These are phyloP conservation scores for Miscanthus lutarioriparius DNA, from an alignment of 176 grass and related monocot species.

Conservation along the genomic window DNA sequence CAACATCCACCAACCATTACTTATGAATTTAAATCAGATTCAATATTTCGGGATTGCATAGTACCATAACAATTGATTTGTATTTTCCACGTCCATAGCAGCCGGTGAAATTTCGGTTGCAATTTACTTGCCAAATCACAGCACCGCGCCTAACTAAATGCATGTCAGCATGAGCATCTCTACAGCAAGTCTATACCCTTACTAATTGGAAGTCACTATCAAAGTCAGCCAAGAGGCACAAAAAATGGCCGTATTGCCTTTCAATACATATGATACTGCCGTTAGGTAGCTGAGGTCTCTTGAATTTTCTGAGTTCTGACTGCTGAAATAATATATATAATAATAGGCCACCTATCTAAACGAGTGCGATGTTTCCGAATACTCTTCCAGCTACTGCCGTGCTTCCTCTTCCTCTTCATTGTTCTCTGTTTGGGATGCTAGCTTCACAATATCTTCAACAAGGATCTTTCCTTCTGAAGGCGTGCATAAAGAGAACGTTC, in stretches of 20 bases:
- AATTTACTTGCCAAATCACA: neutral
- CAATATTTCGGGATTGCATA: neutral
- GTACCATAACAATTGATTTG: slow-evolving; percentile 20
- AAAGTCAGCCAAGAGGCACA: no score
- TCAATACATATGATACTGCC: slow-evolving; percentile 17
- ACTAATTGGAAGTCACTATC: no score
- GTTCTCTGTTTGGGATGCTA: slow-evolving; percentile 63
- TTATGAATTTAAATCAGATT: neutral
- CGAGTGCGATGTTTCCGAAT: neutral
- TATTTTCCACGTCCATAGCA: slow-evolving; percentile 38
- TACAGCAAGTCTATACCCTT: slow-evolving; percentile 4
- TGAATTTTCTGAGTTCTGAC: neutral
- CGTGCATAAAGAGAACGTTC: slow-evolving; percentile 8
- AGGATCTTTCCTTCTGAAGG: slow-evolving; percentile 83
- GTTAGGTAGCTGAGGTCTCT: slow-evolving; percentile 30
- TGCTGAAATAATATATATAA: slow-evolving; percentile 14
- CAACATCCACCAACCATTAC: neutral
- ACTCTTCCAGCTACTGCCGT: slow-evolving; percentile 23
- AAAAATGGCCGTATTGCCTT: slow-evolving; percentile 22
- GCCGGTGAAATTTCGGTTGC: slow-evolving; percentile 26
- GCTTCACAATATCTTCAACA: slow-evolving; percentile 86
- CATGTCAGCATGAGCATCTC: slow-evolving; percentile 4
- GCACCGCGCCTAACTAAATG: slow-evolving; percentile 15
- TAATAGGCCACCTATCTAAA: slow-evolving; percentile 28
- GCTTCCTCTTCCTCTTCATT: slow-evolving; percentile 59